Conservation (phyloP, 495 filamentous ascomycete species). For the Letharia lupina region DNA sequence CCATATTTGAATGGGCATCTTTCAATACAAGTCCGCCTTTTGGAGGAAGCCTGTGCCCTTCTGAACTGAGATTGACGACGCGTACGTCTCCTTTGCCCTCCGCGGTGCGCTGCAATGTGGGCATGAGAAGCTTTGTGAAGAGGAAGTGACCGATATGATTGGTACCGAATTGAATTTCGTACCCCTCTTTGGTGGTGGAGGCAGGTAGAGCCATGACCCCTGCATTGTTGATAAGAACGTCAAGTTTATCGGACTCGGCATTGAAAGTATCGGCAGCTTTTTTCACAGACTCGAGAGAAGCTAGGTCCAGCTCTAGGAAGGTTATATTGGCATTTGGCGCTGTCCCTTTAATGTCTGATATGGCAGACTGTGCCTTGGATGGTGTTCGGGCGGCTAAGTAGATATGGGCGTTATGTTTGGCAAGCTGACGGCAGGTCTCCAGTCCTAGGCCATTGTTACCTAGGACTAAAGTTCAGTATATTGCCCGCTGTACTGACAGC, state of each 20-base stretch:
- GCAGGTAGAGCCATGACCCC: conserved; percentile 53
- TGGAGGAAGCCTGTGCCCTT: conserved; percentile 32
- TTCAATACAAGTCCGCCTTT: conserved; percentile 20
- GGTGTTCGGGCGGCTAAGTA: conserved; percentile 54
- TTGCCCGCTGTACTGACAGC: background rate
- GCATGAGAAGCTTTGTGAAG: conserved; percentile 54
- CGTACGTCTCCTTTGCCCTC: conserved; percentile 35
- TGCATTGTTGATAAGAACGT: conserved; percentile 63
- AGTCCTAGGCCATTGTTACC: conserved; percentile 60
- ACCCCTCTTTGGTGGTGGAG: conserved; percentile 48
- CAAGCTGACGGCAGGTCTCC: conserved; percentile 52
- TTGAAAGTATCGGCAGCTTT: conserved; percentile 42
- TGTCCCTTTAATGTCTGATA: conserved; percentile 39
- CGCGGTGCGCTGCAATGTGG: conserved; percentile 45
- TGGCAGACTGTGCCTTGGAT: conserved; percentile 44
- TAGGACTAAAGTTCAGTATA: conserved; percentile 21
- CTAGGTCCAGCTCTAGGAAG: conserved; percentile 43
- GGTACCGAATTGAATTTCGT: conserved; percentile 61
- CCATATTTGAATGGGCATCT: conserved; percentile 32
- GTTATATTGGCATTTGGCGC: conserved; percentile 41
- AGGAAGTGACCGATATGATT: conserved; percentile 66
- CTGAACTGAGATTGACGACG: conserved; percentile 40
- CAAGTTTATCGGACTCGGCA: conserved; percentile 40
- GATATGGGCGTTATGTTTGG: conserved; percentile 49
- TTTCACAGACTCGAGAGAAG: conserved; percentile 44